Evolutionary conservation across 352 stramenopile genomes (phyloP), one percentile per base, ranked within the genome.

Genomic region (Globisporangium solare): DNA sequence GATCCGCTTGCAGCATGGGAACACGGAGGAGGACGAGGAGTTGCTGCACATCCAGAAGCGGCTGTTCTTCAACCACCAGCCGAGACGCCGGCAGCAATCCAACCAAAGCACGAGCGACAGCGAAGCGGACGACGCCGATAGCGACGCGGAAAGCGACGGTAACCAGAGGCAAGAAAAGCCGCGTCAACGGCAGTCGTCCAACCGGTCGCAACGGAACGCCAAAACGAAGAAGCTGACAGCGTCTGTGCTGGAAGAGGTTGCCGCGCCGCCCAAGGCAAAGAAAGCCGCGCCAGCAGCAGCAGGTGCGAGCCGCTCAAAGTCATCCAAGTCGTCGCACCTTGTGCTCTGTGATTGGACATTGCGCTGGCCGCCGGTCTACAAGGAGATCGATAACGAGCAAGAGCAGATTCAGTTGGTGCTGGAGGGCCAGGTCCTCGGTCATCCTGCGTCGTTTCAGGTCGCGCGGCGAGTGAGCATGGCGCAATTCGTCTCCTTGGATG

Each of bases 401-500:
- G 18, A 56, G 8, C 47, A 59, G 49, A 32, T 65, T 27, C 46
- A 71, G 60, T 60, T 82, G 17, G 65, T 79, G 47, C 6, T 89
- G 1, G 63, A 56, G 6, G 76, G 80, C 15, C 58, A 63, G 8
- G 63, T 82, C 18, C 42, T 63, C 1, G 70, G 64, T 0, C 60
- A 57, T 15, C 39, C 39, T 22, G 35, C 48, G 2, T n/a, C 40
- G 46, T 82, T 86, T 43, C 54, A 66, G 2, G 66, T 91, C 8
- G 64, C 51, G 3, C 75, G 74, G 35, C 76, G 79, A 17, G 49
- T 82, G 56, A 77, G 48, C 3, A 31, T 63, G 17, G 59, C 37
- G 6, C 68, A 73, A 31, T 89, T 91, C 47, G 63, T 74, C 6
- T 76, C 79, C 0, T 54, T 56, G 2, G 64, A 76, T 0, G 58